Evolutionary conservation across 768 basidiomycete species (phyloP), one percentile per base, ranked within the genome.

Genomic region (Podaxis sp.): DNA sequence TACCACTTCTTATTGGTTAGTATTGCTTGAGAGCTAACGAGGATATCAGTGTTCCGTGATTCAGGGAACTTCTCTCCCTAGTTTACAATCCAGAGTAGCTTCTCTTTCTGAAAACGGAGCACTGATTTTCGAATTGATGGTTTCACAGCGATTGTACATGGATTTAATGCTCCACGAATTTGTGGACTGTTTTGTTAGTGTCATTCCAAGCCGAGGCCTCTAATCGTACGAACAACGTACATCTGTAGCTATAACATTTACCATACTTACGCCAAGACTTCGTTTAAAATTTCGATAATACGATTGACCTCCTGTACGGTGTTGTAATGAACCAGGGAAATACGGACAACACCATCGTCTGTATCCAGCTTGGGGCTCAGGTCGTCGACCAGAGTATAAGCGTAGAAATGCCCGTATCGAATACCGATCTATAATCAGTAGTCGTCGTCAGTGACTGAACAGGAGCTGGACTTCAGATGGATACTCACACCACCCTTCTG

Each of bases 391-490:
- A 91, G 74, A 0, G 83, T 85, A 68, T 88, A 88, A 2, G 91
- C 89, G 68, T 92, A 91, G 69, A 88, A 91, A 69, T 93, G 87
- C 1, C 91, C 91, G 61, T 82, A 90, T 22, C 89, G 86, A 62
- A 93, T 89, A 0, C 91, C 91, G 52, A 91, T 81, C 91, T 93
- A 66, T 24, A 17, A 60, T n/a, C 12, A 27, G 4, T 11, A 22
- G 9, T 1, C 9, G n/a, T 19, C 29, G 5, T 47, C 22, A 38
- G 37, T 40, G 49, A 58, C 46, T 41, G 6, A 25, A 36, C 12
- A n/a, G 33, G 4, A 52, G 7, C 33, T 40, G 24, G 38, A 40
- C 27, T 64, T 59, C 40, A 58, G 43, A 29, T 9, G 11, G 61
- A 55, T 1, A 80, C 88, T 68, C 59, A 91, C 91, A 38, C 79